These are phyloP conservation scores for Avena atlantica DNA, from an alignment of 176 grass and related monocot species.

Conservation along the genomic window DNA sequence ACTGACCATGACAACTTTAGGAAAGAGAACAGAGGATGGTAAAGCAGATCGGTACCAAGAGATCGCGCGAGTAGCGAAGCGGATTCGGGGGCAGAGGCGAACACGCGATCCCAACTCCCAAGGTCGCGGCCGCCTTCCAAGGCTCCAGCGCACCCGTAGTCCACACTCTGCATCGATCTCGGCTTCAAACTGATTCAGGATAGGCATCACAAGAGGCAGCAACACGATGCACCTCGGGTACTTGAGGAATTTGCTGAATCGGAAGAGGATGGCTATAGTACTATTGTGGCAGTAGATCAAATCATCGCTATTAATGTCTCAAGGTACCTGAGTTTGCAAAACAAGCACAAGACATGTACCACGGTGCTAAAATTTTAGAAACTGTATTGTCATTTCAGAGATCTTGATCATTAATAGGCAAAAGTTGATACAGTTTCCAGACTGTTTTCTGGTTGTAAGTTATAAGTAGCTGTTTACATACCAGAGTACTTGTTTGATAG, in stretches of 20 bases:
- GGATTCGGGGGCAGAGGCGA: not conserved
- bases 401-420: not conserved
- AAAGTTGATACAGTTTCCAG: not conserved
- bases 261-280: not conserved
- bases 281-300: not conserved
- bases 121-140: not conserved
- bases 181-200: not conserved
- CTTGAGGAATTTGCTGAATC: constrained; percentile 1
- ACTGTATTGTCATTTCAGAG: not conserved
- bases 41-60: constrained; percentile 28
- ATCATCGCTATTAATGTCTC: not conserved
- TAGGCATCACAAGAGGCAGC: not conserved
- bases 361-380: not conserved
- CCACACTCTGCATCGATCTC: not conserved
- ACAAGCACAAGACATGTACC: not conserved
- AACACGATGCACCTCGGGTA: not conserved
- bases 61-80: not conserved
- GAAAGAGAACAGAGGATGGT: not conserved
- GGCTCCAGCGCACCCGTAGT: not conserved
- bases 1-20: not conserved
- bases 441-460: not conserved
- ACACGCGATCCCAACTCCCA: not conserved
- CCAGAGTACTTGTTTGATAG: not conserved
- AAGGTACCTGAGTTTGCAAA: not conserved
- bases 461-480: not conserved